Base-by-base conservation (phyloP, 805 yeast genomes). In the Kodamaea neixiangensis region DNA sequence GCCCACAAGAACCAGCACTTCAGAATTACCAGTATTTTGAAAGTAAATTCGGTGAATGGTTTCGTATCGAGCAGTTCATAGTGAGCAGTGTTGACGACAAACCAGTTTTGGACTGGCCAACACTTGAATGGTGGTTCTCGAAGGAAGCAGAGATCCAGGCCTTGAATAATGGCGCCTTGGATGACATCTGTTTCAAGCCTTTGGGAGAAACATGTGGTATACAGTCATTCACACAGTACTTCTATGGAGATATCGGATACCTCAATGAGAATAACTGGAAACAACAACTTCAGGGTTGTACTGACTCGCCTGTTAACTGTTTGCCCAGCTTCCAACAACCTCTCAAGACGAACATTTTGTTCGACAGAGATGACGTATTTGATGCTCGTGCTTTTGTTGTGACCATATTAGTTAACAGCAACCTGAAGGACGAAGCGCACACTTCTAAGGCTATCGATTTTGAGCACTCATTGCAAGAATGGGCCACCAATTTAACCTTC, bases 291-390 rank as follows among this genome's bases (percentile, higher is more conserved):
- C 60, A 73, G 48, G 62, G 68, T 3, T 93, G 99, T 64, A 77
- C 94, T 0, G 73, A 78, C 15, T 81, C 89, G 1, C 98, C 98
- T 0, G 97, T 93, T 1, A 85, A 81, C 55, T 93, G 99, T 63
- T 71, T 93, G 37, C 98, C 99, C 0, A 69, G 85, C 0, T 93
- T 92, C 68, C 96, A 89, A 61, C 97, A 91, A 64, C 98, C 98
- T 0, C 72, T 93, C 54, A 86, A 84, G 58, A 80, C 83, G 21
- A 81, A 85, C 48, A 58, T 90, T 15, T 64, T 93, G 3, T 89
- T 93, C 66, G 64, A 69, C 4, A 73, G 70, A 22, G 76, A 71
- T 4, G 76, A 81, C 58, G 78, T 85, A 1, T 64, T 87, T 19
- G 66, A 80, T 0, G 76, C 97, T 0, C 72, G 76, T 34, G 96